These are phyloP conservation scores for Cicer chorassanicum DNA, from an alignment of 306 rosid genomes.

Conservation along the genomic window DNA sequence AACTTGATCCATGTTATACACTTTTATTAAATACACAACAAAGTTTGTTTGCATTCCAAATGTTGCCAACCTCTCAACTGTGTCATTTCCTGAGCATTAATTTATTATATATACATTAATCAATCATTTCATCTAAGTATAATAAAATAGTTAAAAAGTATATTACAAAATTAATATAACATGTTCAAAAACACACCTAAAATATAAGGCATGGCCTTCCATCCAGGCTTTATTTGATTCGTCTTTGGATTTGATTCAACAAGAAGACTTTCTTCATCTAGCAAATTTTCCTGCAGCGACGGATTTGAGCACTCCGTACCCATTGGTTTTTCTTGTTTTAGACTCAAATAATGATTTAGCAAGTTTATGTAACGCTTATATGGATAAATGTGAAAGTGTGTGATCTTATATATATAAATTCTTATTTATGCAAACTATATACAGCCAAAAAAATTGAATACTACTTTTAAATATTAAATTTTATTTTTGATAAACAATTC, in stretches of 20 bases:
- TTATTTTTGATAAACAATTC: too few species aligned
- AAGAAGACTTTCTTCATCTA: conserved; percentile 42
- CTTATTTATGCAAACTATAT: not conserved
- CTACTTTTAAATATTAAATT: too few species aligned
- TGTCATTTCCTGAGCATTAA: conserved; percentile 56
- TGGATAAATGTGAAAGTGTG: not conserved
- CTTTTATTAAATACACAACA: conserved; percentile 55
- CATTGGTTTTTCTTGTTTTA: conserved; percentile 10
- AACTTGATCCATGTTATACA: conserved; percentile 62
- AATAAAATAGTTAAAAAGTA: not conserved
- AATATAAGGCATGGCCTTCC: conserved; percentile 57
- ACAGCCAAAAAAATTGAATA: not conserved
- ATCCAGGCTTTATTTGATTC: conserved; percentile 38
- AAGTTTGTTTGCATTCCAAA: conserved; percentile 56
- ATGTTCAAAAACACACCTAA: conserved; percentile 28
- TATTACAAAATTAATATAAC: too few species aligned
- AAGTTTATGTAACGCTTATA: not conserved
- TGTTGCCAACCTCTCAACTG: conserved; percentile 60
- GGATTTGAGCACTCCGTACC: not conserved
- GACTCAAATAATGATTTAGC: not conserved
- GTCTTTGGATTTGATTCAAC: not conserved
- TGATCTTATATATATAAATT: not conserved
- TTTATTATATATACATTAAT: not conserved
- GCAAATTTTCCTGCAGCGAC: conserved; percentile 23
- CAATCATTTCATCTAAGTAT: not conserved